Percentiles rank a stretch among this genome's conserved stretches.
phyloP scores from a whole-genome alignment of 345 rosid species.

The Melastoma malabathricum region DNA sequence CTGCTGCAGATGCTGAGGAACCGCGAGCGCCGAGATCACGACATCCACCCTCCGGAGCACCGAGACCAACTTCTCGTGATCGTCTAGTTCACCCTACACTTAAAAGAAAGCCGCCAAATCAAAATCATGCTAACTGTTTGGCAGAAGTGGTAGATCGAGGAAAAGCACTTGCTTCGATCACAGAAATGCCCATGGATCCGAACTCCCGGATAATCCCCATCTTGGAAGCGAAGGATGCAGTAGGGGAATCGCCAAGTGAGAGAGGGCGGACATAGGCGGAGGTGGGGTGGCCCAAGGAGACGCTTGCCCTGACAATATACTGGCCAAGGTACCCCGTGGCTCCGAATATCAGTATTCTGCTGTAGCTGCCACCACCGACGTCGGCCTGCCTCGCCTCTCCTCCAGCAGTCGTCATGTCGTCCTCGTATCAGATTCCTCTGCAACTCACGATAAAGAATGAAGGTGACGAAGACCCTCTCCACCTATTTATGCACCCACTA shows the following conservation, averaged over 20 bases:
- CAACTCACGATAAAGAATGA: too few relatives aligned
- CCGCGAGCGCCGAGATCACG: slow-evolving; percentile 26
- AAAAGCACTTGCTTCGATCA: slow-evolving; percentile 12
- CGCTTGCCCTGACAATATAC: slow-evolving; percentile 17
- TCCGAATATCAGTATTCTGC: slow-evolving; percentile 17
- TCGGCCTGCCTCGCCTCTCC: too few relatives aligned
- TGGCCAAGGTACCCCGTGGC: slow-evolving; percentile 24
- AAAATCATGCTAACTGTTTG: too few relatives aligned
- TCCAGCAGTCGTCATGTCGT: too few relatives aligned
- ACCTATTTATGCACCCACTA: too few relatives aligned
- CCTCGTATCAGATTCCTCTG: too few relatives aligned
- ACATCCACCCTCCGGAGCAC: slow-evolving; percentile 19
- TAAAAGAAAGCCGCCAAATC: neutral
- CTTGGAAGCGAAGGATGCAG: slow-evolving; percentile 7
- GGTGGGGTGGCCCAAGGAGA: slow-evolving; percentile 17
- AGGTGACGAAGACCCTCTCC: too few relatives aligned
- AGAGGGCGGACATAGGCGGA: slow-evolving; percentile 17
- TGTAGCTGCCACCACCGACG: too few relatives aligned
- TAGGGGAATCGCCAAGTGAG: neutral
- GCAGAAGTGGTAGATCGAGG: too few relatives aligned
- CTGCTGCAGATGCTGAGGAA: slow-evolving; percentile 24
- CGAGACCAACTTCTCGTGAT: slow-evolving; percentile 21
- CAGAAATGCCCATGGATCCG: slow-evolving; percentile 16
- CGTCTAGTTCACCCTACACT: slow-evolving; percentile 20
- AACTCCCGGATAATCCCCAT: slow-evolving; percentile 10